A percentile compares a stretch with the other conserved stretches of the same genome.
These are phyloP conservation scores for Starmerella floricola DNA, from an alignment of 805 yeast species.

Conservation along the genomic window DNA sequence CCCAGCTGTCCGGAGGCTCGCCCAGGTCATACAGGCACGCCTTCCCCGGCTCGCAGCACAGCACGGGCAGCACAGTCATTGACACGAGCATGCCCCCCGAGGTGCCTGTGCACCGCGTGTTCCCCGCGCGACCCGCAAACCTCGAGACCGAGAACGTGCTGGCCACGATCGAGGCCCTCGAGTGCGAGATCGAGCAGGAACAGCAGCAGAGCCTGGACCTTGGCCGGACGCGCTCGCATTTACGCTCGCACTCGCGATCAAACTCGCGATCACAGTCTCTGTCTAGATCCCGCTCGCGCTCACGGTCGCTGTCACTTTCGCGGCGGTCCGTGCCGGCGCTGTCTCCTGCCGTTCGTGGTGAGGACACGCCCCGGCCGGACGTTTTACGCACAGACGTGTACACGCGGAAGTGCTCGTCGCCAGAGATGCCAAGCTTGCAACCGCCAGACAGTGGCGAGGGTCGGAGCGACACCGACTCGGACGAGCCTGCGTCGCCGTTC, in stretches of 20 bases:
- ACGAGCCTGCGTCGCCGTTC: conserved; percentile 3
- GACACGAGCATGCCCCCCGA: conserved; percentile 20
- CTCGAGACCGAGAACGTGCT: conserved; percentile 11
- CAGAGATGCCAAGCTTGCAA: conserved; percentile 1
- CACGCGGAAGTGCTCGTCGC: conserved; percentile 18
- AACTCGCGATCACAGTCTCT: background rate
- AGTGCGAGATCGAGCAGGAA: conserved; percentile 5
- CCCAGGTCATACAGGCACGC: conserved; percentile 3
- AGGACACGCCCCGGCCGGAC: background rate
- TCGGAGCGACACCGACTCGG: background rate
- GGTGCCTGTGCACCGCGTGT: conserved; percentile 17
- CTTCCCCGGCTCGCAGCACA: background rate
- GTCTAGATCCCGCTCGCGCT: conserved; percentile 3
- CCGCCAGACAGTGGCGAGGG: background rate
- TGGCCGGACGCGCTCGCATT: background rate
- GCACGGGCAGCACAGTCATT: background rate
- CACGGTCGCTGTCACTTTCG: background rate
- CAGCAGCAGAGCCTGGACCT: background rate
- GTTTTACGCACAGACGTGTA: conserved; percentile 12
- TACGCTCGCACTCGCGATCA: conserved; percentile 1
- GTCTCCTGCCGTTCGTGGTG: too few relatives aligned
- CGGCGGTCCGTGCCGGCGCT: background rate
- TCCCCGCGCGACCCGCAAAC: conserved; percentile 1
- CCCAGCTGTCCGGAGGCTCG: conserved; percentile 2
- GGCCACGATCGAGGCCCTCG: conserved; percentile 15